A percentile compares a stretch with the other conserved stretches of the same genome.
Conservation (phyloP, 208 protist species). For the Crithidia fasciculata region DNA sequence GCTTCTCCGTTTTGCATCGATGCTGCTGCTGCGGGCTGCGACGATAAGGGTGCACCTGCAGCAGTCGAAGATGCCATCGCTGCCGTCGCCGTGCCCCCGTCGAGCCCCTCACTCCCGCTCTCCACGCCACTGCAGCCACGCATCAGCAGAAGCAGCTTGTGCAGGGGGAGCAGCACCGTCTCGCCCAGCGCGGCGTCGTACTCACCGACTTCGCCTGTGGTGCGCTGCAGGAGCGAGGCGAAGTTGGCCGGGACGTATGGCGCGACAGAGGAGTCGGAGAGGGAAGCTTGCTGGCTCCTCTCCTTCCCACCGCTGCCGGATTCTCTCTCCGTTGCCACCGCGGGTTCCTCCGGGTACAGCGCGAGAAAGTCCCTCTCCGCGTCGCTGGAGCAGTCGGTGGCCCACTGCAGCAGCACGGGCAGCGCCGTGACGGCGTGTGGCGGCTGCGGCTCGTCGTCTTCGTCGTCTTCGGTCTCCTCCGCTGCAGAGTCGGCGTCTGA, state of each 20-base stretch:
- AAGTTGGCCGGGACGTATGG: slow-evolving; percentile 9
- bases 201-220: not conserved
- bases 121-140: slow-evolving; percentile 39
- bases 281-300: not conserved
- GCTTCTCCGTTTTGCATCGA: not conserved
- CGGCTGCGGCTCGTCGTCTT: slow-evolving; percentile 18
- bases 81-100: too few species aligned
- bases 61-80: too few species aligned
- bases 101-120: not conserved
- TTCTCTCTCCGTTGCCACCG: not conserved
- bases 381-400: slow-evolving; percentile 13
- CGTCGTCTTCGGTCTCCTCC: not conserved
- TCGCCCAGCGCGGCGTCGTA: slow-evolving; percentile 2
- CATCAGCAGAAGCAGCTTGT: slow-evolving; percentile 71
- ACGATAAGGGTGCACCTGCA: too few species aligned
- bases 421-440: slow-evolving; percentile 44
- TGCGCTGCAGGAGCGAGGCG: slow-evolving; percentile 1
- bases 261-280: not conserved
- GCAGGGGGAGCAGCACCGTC: slow-evolving; percentile 47
- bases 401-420: slow-evolving; percentile 31
- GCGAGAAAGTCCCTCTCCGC: slow-evolving; percentile 20
- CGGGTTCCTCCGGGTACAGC: slow-evolving; percentile 26
- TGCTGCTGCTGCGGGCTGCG: not conserved
- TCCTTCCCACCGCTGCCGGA: not conserved
- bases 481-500: not conserved